These are phyloP conservation scores for Fusarium pseudograminearum DNA, from an alignment of 2,329 filamentous ascomycete genomes.

Conservation along the genomic window DNA sequence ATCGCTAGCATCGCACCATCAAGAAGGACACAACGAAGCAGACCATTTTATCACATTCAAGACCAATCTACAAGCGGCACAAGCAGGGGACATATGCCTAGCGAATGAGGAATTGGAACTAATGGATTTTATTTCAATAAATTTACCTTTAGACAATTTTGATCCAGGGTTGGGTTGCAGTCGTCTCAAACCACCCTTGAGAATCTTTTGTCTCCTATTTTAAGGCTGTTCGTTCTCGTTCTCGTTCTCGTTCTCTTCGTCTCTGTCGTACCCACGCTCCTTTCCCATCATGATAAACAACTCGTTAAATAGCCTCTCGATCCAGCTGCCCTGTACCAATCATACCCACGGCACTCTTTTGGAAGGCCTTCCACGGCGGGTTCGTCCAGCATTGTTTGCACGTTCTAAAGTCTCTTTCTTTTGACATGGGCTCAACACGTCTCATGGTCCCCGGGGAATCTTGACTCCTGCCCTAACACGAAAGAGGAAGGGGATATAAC, in stretches of 20 bases:
- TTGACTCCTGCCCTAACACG: slow-evolving; percentile 45
- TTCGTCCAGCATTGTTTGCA: slow-evolving; percentile 49
- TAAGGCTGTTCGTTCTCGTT: background rate
- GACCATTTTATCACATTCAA: background rate
- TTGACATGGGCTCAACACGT: slow-evolving; percentile 45
- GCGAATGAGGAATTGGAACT: slow-evolving; percentile 7
- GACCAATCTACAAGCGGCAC: background rate
- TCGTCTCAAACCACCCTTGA: slow-evolving; percentile 18
- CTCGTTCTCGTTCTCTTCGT: slow-evolving; percentile 9
- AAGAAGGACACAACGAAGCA: too few species aligned
- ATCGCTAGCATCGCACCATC: too few species aligned
- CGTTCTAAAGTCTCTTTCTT: slow-evolving; percentile 49
- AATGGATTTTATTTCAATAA: slow-evolving; percentile 24
- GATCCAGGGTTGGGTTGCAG: slow-evolving; percentile 4
- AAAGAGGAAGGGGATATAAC: slow-evolving; percentile 48
- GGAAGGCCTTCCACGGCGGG: slow-evolving; percentile 39
- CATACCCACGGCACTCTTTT: slow-evolving; percentile 46
- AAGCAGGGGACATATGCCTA: background rate
- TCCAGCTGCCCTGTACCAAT: slow-evolving; percentile 36
- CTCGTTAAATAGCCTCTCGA: slow-evolving; percentile 6
- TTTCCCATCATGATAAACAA: slow-evolving; percentile 7
- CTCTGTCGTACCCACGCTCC: background rate
- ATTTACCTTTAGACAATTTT: slow-evolving; percentile 27
- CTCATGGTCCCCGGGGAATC: slow-evolving; percentile 48
- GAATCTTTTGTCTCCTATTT: slow-evolving; percentile 18